Evolutionary conservation across 2,329 filamentous ascomycete genomes (phyloP).

Genomic region (Aspergillus bombycis): DNA sequence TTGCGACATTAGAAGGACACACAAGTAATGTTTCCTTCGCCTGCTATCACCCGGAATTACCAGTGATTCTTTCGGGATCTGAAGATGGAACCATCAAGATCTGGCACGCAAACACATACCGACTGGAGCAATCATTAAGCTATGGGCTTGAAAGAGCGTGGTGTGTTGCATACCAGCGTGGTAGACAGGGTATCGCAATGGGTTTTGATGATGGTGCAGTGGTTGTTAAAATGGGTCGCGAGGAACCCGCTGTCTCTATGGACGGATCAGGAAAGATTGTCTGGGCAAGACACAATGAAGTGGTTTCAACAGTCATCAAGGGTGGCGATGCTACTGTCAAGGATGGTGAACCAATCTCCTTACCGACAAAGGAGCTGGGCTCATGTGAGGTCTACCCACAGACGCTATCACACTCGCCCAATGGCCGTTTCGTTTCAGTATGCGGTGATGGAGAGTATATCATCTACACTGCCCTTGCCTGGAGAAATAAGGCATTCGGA

Average conservation of each 20-base stretch:
- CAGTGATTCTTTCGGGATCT: conserved; percentile 95
- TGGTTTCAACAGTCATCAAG: conserved; percentile 93
- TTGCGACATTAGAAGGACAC: conserved; percentile 94
- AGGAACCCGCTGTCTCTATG: conserved; percentile 98
- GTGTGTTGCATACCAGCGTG: conserved; percentile 95
- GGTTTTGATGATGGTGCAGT: conserved; percentile 98
- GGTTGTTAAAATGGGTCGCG: conserved; percentile 94
- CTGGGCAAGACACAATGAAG: conserved; percentile 93
- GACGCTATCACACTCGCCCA: conserved; percentile 92
- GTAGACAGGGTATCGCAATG: conserved; percentile 90
- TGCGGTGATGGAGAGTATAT: conserved; percentile 99
- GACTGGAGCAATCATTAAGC: conserved; percentile 92
- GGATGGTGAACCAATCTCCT: conserved; percentile 81
- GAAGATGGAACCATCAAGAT: conserved; percentile 97
- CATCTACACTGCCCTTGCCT: conserved; percentile 94
- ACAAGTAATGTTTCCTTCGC: conserved; percentile 98
- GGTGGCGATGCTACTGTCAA: conserved; percentile 81
- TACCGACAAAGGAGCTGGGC: conserved; percentile 92
- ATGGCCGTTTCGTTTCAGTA: conserved; percentile 84
- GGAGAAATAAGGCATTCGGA: conserved; percentile 97
- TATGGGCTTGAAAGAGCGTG: conserved; percentile 95
- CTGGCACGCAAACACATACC: conserved; percentile 98
- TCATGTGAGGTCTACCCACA: conserved; percentile 97
- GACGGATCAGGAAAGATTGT: conserved; percentile 93
- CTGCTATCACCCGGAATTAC: conserved; percentile 94